Conservation (phyloP, 2,329 filamentous ascomycete species). For the Pseudogymnoascus sp. region DNA sequence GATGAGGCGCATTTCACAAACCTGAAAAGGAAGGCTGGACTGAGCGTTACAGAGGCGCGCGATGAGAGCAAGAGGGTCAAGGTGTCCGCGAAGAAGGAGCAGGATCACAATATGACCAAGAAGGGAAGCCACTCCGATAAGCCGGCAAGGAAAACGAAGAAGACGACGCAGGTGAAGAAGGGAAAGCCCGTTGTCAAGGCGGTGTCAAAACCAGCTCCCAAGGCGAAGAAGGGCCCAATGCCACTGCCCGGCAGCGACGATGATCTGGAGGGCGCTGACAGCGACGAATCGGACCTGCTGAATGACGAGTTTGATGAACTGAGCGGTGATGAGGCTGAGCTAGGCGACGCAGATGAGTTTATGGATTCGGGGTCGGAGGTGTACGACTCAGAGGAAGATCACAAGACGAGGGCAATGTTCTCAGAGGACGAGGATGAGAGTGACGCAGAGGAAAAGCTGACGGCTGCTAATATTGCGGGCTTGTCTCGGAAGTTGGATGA, state of each 20-base stretch:
- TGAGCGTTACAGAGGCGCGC: slow-evolving; percentile 53
- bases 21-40: slow-evolving; percentile 75
- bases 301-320: slow-evolving; percentile 37
- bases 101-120: slow-evolving; percentile 30
- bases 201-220: slow-evolving; percentile 26
- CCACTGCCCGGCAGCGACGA: slow-evolving; percentile 35
- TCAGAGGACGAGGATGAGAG: slow-evolving; percentile 91
- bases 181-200: slow-evolving; percentile 29
- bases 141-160: slow-evolving; percentile 30
- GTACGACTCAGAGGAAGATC: slow-evolving; percentile 45
- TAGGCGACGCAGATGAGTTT: slow-evolving; percentile 49
- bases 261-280: slow-evolving; percentile 30
- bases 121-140: slow-evolving; percentile 27
- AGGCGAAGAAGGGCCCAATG: slow-evolving; percentile 38
- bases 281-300: slow-evolving; percentile 37
- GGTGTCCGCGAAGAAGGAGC: slow-evolving; percentile 39
- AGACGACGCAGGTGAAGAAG: slow-evolving; percentile 26
- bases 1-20: slow-evolving; percentile 73
- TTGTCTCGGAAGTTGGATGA: slow-evolving; percentile 78
- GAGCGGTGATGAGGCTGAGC: slow-evolving; percentile 27
- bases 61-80: slow-evolving; percentile 61
- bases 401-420: slow-evolving; percentile 65
- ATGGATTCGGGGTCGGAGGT: slow-evolving; percentile 36
- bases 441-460: slow-evolving; percentile 82
- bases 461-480: slow-evolving; percentile 91